These are phyloP conservation scores for Gyromitra esculenta DNA, from an alignment of 2,329 filamentous ascomycete genomes.

Conservation along the genomic window DNA sequence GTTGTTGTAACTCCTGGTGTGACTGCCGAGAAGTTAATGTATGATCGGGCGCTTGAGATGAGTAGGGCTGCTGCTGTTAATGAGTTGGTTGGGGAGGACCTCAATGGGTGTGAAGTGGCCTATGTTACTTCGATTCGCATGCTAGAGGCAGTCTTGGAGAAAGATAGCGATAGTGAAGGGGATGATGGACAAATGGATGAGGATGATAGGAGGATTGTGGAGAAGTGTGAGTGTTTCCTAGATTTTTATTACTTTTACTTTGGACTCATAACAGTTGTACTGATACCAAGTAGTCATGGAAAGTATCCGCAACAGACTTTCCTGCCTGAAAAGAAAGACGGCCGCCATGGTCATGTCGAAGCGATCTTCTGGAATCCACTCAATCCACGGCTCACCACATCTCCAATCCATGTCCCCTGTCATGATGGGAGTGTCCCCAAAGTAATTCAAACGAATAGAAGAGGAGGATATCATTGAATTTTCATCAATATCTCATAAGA, in stretches of 20 bases:
- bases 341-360: slow-evolving; percentile 62
- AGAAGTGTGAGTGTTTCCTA: slow-evolving; percentile 63
- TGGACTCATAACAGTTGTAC: neutral
- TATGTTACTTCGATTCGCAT: slow-evolving; percentile 94
- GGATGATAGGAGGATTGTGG: slow-evolving; percentile 63
- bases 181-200: slow-evolving; percentile 62
- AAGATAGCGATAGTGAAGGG: slow-evolving; percentile 67
- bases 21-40: slow-evolving; percentile 97
- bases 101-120: slow-evolving; percentile 86
- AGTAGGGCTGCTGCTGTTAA: slow-evolving; percentile 92
- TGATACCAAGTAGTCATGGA: slow-evolving; percentile 59
- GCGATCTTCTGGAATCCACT: slow-evolving; percentile 60
- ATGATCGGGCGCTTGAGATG: slow-evolving; percentile 96
- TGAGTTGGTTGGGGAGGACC: slow-evolving; percentile 90
- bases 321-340: slow-evolving; percentile 65
- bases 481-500: slow-evolving; percentile 39
- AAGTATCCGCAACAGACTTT: slow-evolving; percentile 64
- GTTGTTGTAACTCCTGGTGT: slow-evolving; percentile 85
- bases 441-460: slow-evolving; percentile 23
- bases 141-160: slow-evolving; percentile 92
- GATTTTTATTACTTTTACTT: slow-evolving; percentile 14
- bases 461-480: slow-evolving; percentile 25
- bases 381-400: slow-evolving; percentile 47
- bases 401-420: slow-evolving; percentile 46
- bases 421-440: slow-evolving; percentile 50